Evolutionary conservation across 352 stramenopile species (phyloP).

Genomic region (Pythium vanterpoolii): DNA sequence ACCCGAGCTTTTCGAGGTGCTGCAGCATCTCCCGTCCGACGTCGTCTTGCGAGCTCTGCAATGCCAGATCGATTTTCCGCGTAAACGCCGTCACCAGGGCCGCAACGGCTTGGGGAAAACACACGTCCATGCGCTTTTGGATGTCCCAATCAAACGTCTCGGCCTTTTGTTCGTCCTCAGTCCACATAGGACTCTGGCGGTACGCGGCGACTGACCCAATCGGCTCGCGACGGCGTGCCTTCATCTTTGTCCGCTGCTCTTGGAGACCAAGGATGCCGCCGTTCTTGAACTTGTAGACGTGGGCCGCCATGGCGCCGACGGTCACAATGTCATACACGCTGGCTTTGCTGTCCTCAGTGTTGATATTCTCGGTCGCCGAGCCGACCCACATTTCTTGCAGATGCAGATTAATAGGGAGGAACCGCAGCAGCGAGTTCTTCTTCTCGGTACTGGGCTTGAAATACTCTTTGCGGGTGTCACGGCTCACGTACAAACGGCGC

Average conservation of each 20-base stretch:
- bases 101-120: slow-evolving; percentile 75
- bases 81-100: slow-evolving; percentile 81
- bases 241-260: slow-evolving; percentile 69
- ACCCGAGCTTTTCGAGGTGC: slow-evolving; percentile 75
- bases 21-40: slow-evolving; percentile 63
- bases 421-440: slow-evolving; percentile 75
- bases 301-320: slow-evolving; percentile 80
- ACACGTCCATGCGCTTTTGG: slow-evolving; percentile 82
- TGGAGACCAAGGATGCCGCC: slow-evolving; percentile 75
- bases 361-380: slow-evolving; percentile 29
- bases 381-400: slow-evolving; percentile 87
- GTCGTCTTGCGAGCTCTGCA: slow-evolving; percentile 47
- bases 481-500: slow-evolving; percentile 59
- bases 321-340: slow-evolving; percentile 85
- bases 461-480: slow-evolving; percentile 74
- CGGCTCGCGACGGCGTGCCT: slow-evolving; percentile 50
- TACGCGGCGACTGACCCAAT: slow-evolving; percentile 40
- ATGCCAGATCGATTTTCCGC: slow-evolving; percentile 69
- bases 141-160: slow-evolving; percentile 75
- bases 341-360: slow-evolving; percentile 25
- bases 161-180: slow-evolving; percentile 77
- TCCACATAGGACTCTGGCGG: slow-evolving; percentile 75
- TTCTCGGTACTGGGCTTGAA: slow-evolving; percentile 88
- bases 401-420: slow-evolving; percentile 84
- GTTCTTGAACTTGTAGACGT: slow-evolving; percentile 89